phyloP scores from a whole-genome alignment of 2,329 filamentous ascomycete species.

The Neocucurbitaria cava region DNA sequence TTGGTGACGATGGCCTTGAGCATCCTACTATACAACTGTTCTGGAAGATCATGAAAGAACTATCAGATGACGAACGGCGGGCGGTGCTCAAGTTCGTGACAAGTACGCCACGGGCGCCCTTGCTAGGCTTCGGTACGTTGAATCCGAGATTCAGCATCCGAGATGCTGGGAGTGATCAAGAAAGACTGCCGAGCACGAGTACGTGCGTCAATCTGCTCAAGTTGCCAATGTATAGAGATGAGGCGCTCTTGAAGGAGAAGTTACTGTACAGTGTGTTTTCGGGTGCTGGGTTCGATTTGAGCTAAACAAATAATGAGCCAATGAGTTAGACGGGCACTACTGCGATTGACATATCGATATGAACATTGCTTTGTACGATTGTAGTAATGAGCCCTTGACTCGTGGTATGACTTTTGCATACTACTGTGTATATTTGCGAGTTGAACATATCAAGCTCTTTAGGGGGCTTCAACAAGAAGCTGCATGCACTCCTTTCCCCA shows the following conservation, averaged over 20 bases:
- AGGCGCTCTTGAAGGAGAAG: constrained; percentile 74
- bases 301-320: constrained; percentile 12
- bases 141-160: constrained; percentile 88
- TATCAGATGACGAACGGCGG: constrained; percentile 78
- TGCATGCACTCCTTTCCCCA: neutral
- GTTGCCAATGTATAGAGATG: constrained; percentile 78
- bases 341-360: neutral
- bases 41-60: constrained; percentile 83
- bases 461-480: neutral
- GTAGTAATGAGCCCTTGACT: neutral
- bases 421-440: neutral
- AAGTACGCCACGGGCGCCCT: constrained; percentile 85
- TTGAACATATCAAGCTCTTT: neutral
- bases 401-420: neutral
- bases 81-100: constrained; percentile 96
- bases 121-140: constrained; percentile 87
- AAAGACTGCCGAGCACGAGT: constrained; percentile 86
- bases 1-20: constrained; percentile 87
- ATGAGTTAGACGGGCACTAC: neutral
- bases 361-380: neutral
- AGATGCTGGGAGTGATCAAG: constrained; percentile 78
- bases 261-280: constrained; percentile 88
- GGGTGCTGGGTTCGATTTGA: constrained; percentile 85
- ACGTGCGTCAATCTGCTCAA: constrained; percentile 97
- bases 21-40: constrained; percentile 87